These are phyloP conservation scores for Trichoderma koningii DNA, from an alignment of 2,329 filamentous ascomycete species.

Conservation along the genomic window DNA sequence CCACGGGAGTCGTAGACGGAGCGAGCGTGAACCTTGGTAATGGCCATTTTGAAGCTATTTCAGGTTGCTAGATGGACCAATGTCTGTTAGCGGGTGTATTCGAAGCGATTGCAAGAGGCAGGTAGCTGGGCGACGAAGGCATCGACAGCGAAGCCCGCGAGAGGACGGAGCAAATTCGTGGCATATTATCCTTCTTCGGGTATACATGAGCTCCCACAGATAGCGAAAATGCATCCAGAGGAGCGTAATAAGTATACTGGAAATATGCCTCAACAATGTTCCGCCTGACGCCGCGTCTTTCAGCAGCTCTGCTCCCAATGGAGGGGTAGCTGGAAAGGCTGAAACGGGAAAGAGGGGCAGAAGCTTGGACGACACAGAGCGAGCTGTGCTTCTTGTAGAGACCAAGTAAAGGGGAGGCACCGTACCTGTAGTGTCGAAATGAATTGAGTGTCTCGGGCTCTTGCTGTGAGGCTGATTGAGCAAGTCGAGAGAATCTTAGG, in stretches of 20 bases:
- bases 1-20: constrained; percentile 98
- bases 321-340: constrained; percentile 28
- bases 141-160: background rate
- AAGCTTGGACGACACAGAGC: background rate
- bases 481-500: constrained; percentile 5
- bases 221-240: background rate
- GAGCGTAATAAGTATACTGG: constrained; percentile 2
- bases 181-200: background rate
- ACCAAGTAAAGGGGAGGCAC: constrained; percentile 3
- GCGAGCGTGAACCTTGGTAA: constrained; percentile 87
- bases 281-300: constrained; percentile 14
- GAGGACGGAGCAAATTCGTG: background rate
- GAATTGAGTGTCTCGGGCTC: constrained; percentile 25
- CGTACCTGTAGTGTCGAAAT: constrained; percentile 19
- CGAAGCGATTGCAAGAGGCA: background rate
- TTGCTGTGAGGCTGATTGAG: constrained; percentile 6
- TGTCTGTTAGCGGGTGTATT: constrained; percentile 8
- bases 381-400: background rate
- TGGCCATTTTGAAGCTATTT: constrained; percentile 68
- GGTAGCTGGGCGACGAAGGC: background rate
- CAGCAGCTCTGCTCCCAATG: constrained; percentile 24
- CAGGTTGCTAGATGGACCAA: background rate
- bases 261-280: constrained; percentile 35
- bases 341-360: constrained; percentile 26
- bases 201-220: background rate